Base-by-base conservation (phyloP, 305 asterid genomes). In the Fraxinus angustifolia region DNA sequence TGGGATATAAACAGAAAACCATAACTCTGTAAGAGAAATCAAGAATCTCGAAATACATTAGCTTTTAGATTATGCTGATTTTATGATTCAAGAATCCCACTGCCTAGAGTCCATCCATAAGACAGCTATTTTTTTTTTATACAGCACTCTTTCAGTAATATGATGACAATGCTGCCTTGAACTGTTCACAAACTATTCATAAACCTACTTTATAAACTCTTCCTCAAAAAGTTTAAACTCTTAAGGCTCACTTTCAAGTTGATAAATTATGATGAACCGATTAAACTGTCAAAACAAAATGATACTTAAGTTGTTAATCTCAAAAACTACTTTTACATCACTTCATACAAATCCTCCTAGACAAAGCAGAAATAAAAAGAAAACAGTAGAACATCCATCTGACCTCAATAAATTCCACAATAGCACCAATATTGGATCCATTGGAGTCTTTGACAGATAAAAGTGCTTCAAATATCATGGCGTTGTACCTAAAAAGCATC, bases 401-500 rank as follows among this genome's bases (percentile, higher is more conserved):
- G 72, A 91, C 96, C 96, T 91, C 91, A 80, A 91, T 87, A 74
- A 86, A 90, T 71, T 83, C 85, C 78, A 82, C 67, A 83, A 91
- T 89, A 68, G 89, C 86, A 73, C 84, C 85, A 82, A 84, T 42
- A 65, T 87, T 90, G 77, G 90, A 86, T 87, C 93, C 96, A 79
- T 53, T 83, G 82, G 86, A 76, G 78, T 83, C 88, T 78, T 88
- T 87, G 85, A 88, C 42, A 78, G 88, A 80, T 67, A 90, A 80
- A 78, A 91, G 80, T 77, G 96, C 96, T 79, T 90, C 94, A 80
- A 89, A 82, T 75, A 91, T 89, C 94, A 88, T 80, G 21, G 79
- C 78, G 65, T 38, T 65, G 81, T 87, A 85, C 74, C 94, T 91
- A 87, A 85, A 70, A 76, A 26, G 76, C 53, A 70, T 31, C 40